Evolutionary conservation across 441 rosid genomes (phyloP).

Genomic region (Corymbia calophylla): DNA sequence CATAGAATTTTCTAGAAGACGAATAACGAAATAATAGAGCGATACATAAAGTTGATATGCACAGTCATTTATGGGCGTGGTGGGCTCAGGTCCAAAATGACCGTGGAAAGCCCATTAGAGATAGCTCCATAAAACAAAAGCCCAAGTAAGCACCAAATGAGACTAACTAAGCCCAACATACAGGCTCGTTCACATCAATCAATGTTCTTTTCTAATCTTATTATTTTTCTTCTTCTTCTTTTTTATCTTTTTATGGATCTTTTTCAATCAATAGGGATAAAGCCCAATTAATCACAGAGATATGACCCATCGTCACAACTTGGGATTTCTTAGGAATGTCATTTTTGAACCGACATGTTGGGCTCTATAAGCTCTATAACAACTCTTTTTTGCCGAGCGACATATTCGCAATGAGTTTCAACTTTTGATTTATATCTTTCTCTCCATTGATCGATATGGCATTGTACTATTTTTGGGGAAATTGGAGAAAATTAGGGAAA

Average conservation of each 20-base stretch:
- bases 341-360: fast-evolving
- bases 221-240: background rate
- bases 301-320: background rate
- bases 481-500: background rate
- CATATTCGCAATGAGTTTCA: background rate
- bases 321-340: fast-evolving
- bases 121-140: background rate
- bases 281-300: background rate
- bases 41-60: background rate
- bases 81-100: background rate
- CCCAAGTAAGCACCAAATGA: background rate
- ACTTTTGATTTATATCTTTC: background rate
- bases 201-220: background rate
- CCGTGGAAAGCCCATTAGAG: background rate
- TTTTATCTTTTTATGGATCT: background rate
- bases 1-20: background rate
- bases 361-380: fast-evolving
- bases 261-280: background rate
- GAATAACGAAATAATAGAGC: background rate
- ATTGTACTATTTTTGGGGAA: background rate
- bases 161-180: background rate
- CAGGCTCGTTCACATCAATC: background rate
- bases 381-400: fast-evolving
- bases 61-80: background rate
- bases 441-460: background rate